Conservation (phyloP, 2,329 filamentous ascomycete species). For the Orbilia brochopaga region DNA sequence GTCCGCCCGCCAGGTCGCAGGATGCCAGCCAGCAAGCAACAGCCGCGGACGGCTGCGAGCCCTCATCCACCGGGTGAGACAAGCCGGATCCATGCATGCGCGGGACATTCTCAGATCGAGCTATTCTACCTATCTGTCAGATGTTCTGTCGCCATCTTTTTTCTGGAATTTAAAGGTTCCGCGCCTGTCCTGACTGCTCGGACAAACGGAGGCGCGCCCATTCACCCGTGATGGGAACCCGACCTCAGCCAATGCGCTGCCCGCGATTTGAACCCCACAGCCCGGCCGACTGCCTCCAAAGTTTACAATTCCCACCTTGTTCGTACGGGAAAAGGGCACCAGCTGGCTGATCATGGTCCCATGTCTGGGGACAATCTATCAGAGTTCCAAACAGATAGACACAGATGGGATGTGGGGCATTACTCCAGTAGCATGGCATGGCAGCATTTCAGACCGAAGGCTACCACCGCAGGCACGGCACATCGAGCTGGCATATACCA, state of each 20-base stretch:
- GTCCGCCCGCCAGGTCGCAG: neutral
- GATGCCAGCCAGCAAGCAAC: neutral
- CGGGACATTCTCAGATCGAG: conserved; percentile 7
- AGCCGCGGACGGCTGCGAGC: neutral
- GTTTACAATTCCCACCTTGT: neutral
- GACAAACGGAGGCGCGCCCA: conserved; percentile 48
- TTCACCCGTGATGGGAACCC: conserved; percentile 43
- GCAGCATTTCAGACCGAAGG: neutral
- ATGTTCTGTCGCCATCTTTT: conserved; percentile 23
- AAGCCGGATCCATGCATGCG: conserved; percentile 38
- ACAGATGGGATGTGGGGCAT: neutral
- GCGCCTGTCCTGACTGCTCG: conserved; percentile 4
- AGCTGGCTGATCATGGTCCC: conserved; percentile 4
- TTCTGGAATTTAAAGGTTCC: conserved; percentile 20
- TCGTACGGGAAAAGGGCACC: conserved; percentile 9
- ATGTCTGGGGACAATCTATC: conserved; percentile 18
- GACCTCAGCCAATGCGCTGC: conserved; percentile 24
- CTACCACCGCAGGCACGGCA: too few species aligned
- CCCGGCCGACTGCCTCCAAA: conserved; percentile 46
- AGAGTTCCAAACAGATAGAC: neutral
- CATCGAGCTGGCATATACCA: too few species aligned
- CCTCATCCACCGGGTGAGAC: conserved; percentile 28
- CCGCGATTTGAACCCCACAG: conserved; percentile 29
- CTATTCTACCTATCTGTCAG: conserved; percentile 30
- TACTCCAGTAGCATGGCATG: neutral